phyloP scores from a whole-genome alignment of 768 basidiomycete genomes.

The Termitomyces bulborhizus region DNA sequence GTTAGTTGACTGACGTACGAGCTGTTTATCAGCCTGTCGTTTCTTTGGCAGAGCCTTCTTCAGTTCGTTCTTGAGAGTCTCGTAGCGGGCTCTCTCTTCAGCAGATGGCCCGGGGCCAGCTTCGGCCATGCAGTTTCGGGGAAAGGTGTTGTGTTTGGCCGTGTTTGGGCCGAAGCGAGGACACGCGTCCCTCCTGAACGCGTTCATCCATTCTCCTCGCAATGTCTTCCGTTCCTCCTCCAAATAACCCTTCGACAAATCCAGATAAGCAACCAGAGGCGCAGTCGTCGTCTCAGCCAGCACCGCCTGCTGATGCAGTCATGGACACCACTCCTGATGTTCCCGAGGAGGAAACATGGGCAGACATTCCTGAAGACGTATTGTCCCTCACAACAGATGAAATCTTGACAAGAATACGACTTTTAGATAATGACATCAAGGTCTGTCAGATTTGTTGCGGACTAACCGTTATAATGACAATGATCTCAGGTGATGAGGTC shows the following conservation, averaged over 20 bases:
- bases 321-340: constrained; percentile 78
- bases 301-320: constrained; percentile 27
- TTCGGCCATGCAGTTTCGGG: constrained; percentile 30
- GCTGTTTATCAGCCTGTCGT: constrained; percentile 66
- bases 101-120: constrained; percentile 32
- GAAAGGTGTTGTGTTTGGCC: constrained; percentile 20
- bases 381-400: constrained; percentile 75
- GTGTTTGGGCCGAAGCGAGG: constrained; percentile 17
- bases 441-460: constrained; percentile 29
- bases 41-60: constrained; percentile 70
- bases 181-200: constrained; percentile 31
- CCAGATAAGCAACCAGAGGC: constrained; percentile 49
- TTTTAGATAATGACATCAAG: constrained; percentile 97
- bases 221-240: constrained; percentile 58
- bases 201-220: constrained; percentile 20
- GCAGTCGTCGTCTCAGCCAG: constrained; percentile 24
- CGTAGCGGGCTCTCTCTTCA: constrained; percentile 72
- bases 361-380: constrained; percentile 89
- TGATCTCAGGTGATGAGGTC: constrained; percentile 88
- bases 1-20: constrained; percentile 39
- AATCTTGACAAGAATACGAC: constrained; percentile 79
- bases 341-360: constrained; percentile 74
- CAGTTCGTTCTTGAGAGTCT: constrained; percentile 69
- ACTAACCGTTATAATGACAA: background rate
- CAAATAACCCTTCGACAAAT: constrained; percentile 42